Evolutionary conservation across 2,329 filamentous ascomycete genomes (phyloP), one percentile per base, ranked within the genome.

Genomic region (Aspergillus sp.): DNA sequence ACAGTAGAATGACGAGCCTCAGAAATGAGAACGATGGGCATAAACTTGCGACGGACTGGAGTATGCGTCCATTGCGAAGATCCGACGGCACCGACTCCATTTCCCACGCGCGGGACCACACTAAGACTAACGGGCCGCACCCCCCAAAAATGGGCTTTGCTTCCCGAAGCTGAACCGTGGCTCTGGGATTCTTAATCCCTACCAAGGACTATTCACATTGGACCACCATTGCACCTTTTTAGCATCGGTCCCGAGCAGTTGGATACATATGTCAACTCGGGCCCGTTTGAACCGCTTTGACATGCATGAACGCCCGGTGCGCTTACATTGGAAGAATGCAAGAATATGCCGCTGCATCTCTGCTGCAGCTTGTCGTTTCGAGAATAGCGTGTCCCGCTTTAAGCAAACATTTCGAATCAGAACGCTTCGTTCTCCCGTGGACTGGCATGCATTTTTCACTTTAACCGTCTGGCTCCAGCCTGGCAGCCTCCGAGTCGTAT

Each of bases 151-250:
- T 59, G 59, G 52, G 55, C 59, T 66, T 56, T 64, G 51, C 65
- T 69, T 72, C 70, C 71, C 70, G 69, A 66, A 53, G 19, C 46
- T 68, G 74, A 76, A 76, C 74, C 74, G 71, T 74, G 72, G 73
- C 67, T 68, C 71, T 74, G 74, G 74, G 72, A 68, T 73, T 61
- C 57, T 54, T 66, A 61, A 56, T 67, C 68, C 69, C 58, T 63
- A 47, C 51, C 52, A 54, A 57, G 30, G n/a, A 57, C 23, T 28
- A 51, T 57, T 52, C 38, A 30, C 41, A 45, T 50, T 48, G 43
- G 54, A 60, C 63, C 25, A 53, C 41, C 45, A 49, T 54, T 43
- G 46, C 54, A 58, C 55, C 54, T 34, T 57, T 38, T 58, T 45
- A 46, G 61, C 55, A 56, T 49, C 43, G 63, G 65, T 69, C 72